Conservation (phyloP, 352 stramenopile genomes). For the Globisporangium spinosum region DNA sequence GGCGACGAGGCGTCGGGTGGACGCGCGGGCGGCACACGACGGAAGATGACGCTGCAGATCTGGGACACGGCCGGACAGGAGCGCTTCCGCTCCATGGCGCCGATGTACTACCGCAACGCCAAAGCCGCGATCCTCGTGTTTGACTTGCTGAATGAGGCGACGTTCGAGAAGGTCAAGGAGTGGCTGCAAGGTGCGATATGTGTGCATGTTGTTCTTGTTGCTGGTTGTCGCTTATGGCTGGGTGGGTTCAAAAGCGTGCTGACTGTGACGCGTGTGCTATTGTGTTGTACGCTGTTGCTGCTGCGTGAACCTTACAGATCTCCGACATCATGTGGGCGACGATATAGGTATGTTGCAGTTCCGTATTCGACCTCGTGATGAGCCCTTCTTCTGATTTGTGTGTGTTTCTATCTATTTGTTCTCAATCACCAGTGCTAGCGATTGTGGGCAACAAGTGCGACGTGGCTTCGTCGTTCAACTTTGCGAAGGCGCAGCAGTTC, state of each 20-base stretch:
- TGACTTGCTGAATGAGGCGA: slow-evolving; percentile 69
- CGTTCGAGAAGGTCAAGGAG: slow-evolving; percentile 86
- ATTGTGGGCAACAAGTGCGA: slow-evolving; percentile 87
- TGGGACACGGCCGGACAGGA: slow-evolving; percentile 82
- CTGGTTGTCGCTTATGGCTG: background rate
- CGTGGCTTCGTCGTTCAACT: slow-evolving; percentile 59
- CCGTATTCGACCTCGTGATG: background rate
- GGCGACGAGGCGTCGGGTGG: slow-evolving; percentile 24
- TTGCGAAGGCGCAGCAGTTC: slow-evolving; percentile 64
- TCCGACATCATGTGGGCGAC: slow-evolving; percentile 72
- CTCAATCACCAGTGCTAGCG: slow-evolving; percentile 43
- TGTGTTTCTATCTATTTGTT: background rate
- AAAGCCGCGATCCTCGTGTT: slow-evolving; percentile 87
- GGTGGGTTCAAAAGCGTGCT: slow-evolving; percentile 1
- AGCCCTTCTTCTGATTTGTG: background rate
- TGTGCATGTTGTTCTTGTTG: background rate
- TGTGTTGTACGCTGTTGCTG: slow-evolving; percentile 5
- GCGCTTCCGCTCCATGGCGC: slow-evolving; percentile 84
- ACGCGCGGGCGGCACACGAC: slow-evolving; percentile 24
- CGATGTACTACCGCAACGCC: slow-evolving; percentile 90
- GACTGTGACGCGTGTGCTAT: background rate
- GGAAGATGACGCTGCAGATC: slow-evolving; percentile 87
- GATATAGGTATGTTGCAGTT: slow-evolving; percentile 42
- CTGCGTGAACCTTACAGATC: slow-evolving; percentile 29
- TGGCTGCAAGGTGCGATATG: slow-evolving; percentile 64